Evolutionary conservation across 306 rosid genomes (phyloP).

Genomic region (Pachyrhizus erosus): DNA sequence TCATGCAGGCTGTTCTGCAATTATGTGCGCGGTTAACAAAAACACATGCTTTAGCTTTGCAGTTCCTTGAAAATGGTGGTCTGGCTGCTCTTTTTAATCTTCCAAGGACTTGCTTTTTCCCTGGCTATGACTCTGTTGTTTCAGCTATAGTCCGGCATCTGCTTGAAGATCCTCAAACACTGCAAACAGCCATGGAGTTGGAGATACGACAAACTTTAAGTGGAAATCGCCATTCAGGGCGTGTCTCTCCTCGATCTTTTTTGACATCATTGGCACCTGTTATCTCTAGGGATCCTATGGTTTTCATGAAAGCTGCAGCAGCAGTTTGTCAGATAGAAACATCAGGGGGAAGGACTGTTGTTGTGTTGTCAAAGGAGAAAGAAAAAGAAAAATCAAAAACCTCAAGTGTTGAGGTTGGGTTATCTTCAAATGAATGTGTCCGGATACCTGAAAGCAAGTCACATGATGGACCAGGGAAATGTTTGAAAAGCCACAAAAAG

Average conservation of each 20-base stretch:
- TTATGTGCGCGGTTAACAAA: constrained; percentile 94
- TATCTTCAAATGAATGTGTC: constrained; percentile 76
- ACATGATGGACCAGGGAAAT: constrained; percentile 83
- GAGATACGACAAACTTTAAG: constrained; percentile 87
- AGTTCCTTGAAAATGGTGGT: constrained; percentile 96
- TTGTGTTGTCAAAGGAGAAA: constrained; percentile 85
- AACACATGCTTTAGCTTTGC: constrained; percentile 81
- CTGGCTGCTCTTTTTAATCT: constrained; percentile 79
- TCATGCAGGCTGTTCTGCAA: constrained; percentile 98
- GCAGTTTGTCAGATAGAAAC: constrained; percentile 93
- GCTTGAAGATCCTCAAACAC: constrained; percentile 98
- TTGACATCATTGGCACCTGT: constrained; percentile 93
- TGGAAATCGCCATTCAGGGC: constrained; percentile 87
- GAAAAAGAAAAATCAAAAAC: constrained; percentile 85
- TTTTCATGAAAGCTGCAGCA: constrained; percentile 95
- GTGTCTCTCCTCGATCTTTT: constrained; percentile 76
- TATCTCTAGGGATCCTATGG: constrained; percentile 91
- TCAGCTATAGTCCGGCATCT: constrained; percentile 97
- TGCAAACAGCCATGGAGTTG: constrained; percentile 96
- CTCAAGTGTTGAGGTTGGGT: constrained; percentile 67
- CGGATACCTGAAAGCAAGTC: constrained; percentile 83
- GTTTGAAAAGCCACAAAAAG: constrained; percentile 85
- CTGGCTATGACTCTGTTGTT: constrained; percentile 95
- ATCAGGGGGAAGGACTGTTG: constrained; percentile 86
- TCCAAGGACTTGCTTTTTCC: constrained; percentile 87